Evolutionary conservation across 495 filamentous ascomycete species (phyloP).

Genomic region (Daldinia bambusicola): DNA sequence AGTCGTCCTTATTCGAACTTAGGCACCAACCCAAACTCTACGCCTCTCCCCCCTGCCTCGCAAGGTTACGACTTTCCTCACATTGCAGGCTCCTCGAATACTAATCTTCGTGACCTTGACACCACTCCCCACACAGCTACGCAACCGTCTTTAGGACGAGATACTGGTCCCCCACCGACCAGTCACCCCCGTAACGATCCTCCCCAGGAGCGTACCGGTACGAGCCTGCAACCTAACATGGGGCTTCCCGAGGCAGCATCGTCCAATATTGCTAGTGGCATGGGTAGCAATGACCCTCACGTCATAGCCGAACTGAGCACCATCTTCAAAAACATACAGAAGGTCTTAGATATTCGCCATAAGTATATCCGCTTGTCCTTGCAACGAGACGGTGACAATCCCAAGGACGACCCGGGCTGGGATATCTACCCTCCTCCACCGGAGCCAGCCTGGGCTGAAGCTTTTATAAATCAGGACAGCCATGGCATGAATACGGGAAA

Average conservation of each 20-base stretch:
- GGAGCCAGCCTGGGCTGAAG: slow-evolving; percentile 86
- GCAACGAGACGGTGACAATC: slow-evolving; percentile 82
- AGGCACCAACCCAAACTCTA: slow-evolving; percentile 17
- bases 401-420: slow-evolving; percentile 86
- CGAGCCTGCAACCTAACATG: slow-evolving; percentile 32
- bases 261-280: slow-evolving; percentile 45
- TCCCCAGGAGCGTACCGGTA: slow-evolving; percentile 40
- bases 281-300: slow-evolving; percentile 69
- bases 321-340: slow-evolving; percentile 89
- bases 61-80: slow-evolving; percentile 47
- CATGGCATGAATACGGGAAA: slow-evolving; percentile 52
- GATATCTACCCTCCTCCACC: slow-evolving; percentile 89
- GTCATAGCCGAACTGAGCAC: slow-evolving; percentile 82
- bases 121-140: slow-evolving; percentile 46
- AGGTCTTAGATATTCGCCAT: slow-evolving; percentile 82
- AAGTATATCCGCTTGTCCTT: slow-evolving; percentile 91
- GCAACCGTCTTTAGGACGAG: slow-evolving; percentile 44
- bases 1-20: slow-evolving; percentile 25
- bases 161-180: slow-evolving; percentile 26
- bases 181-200: slow-evolving; percentile 25
- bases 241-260: slow-evolving; percentile 38
- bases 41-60: slow-evolving; percentile 30
- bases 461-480: slow-evolving; percentile 57
- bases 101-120: slow-evolving; percentile 35
- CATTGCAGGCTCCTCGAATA: slow-evolving; percentile 40